Conservation (phyloP, 129 eudicot genomes). For the Pittosporum tobira region DNA sequence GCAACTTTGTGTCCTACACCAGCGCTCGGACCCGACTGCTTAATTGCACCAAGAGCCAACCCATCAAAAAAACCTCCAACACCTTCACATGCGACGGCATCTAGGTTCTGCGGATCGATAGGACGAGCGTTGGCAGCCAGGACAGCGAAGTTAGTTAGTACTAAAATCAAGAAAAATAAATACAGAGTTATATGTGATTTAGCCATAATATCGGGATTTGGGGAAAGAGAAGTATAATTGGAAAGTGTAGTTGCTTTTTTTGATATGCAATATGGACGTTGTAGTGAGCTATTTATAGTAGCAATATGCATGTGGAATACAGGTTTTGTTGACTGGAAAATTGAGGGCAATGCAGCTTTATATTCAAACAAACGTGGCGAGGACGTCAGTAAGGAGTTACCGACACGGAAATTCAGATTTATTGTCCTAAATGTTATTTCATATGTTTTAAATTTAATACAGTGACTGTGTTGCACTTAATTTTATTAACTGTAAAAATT, state of each 20-base stretch:
- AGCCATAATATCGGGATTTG: background rate
- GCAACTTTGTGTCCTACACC: constrained; percentile 7
- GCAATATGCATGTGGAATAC: background rate
- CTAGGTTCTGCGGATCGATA: background rate
- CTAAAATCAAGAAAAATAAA: background rate
- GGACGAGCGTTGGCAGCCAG: constrained; percentile 12
- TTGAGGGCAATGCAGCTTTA: background rate
- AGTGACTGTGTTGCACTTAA: too few species aligned
- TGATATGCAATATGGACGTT: background rate
- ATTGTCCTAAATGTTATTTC: too few species aligned
- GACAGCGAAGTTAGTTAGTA: background rate
- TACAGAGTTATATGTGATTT: background rate
- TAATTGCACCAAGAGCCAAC: constrained; percentile 13
- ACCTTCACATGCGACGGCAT: background rate
- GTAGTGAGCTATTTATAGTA: background rate
- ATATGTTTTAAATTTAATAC: too few species aligned
- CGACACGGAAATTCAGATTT: too few species aligned
- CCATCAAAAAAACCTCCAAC: constrained; percentile 6
- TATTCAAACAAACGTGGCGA: constrained; percentile 11
- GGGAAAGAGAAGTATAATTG: background rate
- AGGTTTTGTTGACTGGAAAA: background rate
- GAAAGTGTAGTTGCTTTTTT: background rate
- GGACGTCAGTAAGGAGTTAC: too few species aligned
- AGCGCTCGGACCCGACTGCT: constrained; percentile 11
- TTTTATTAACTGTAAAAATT: too few species aligned